Percentiles rank a stretch among this genome's conserved stretches.
phyloP scores from a whole-genome alignment of 225 moss, liverwort and hornwort species.

The Physcomitrium patens region DNA sequence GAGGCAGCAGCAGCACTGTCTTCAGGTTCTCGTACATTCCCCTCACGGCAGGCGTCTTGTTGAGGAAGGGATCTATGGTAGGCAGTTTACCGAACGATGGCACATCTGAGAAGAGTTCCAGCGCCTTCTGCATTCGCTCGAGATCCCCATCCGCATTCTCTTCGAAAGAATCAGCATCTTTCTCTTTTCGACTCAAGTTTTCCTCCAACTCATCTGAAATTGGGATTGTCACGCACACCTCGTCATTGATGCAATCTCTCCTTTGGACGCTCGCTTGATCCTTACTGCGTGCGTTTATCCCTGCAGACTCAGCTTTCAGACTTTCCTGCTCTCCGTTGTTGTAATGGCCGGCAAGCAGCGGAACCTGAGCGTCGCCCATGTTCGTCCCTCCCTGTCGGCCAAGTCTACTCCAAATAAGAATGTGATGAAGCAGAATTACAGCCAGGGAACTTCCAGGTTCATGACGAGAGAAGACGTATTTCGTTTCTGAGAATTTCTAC shows the following conservation, averaged over 20 bases:
- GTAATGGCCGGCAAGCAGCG: too few relatives aligned
- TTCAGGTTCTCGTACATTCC: constrained; percentile 72
- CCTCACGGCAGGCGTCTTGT: constrained; percentile 55
- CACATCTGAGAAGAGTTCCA: constrained; percentile 53
- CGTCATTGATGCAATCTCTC: constrained; percentile 5
- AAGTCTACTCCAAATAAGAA: too few relatives aligned
- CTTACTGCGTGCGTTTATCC: background rate
- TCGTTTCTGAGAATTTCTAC: too few relatives aligned
- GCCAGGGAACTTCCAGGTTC: too few relatives aligned
- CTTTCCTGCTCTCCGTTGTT: too few relatives aligned
- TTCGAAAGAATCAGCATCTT: background rate
- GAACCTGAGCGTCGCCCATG: too few relatives aligned
- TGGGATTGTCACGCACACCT: constrained; percentile 25
- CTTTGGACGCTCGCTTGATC: background rate
- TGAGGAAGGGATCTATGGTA: constrained; percentile 79
- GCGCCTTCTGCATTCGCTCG: constrained; percentile 52
- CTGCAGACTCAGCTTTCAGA: background rate
- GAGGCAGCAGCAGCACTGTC: constrained; percentile 59
- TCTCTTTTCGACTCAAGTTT: background rate
- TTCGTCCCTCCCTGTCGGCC: too few relatives aligned
- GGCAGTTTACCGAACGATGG: constrained; percentile 49
- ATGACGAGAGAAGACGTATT: too few relatives aligned
- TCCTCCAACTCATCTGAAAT: constrained; percentile 1
- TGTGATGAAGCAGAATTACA: too few relatives aligned
- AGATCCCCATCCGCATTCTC: constrained; percentile 26